Evolutionary conservation across 2,329 filamentous ascomycete genomes (phyloP).

Genomic region (Ceratocystis diversiconidia): DNA sequence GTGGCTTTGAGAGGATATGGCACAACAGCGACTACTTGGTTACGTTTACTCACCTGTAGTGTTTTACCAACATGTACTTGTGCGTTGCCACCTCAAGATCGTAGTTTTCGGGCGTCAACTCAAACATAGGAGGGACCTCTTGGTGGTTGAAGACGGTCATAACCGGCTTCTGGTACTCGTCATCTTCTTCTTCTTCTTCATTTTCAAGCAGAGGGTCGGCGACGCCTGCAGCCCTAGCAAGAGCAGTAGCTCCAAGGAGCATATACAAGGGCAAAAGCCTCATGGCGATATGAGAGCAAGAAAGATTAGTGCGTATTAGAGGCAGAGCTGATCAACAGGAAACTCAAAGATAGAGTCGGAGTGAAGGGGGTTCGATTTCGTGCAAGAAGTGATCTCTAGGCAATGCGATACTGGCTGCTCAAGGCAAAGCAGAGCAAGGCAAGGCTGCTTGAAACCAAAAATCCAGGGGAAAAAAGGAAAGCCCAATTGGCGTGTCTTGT

Average conservation of each 20-base stretch:
- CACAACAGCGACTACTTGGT: no score
- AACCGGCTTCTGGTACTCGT: constrained; percentile 19
- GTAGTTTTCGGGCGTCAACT: constrained; percentile 44
- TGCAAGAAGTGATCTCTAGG: neutral
- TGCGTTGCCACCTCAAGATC: constrained; percentile 40
- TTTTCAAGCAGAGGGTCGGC: constrained; percentile 23
- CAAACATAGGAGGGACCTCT: constrained; percentile 49
- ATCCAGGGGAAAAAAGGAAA: constrained; percentile 5
- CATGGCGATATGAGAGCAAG: constrained; percentile 26
- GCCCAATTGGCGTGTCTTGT: neutral
- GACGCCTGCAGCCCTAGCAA: constrained; percentile 24
- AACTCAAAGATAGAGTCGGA: neutral
- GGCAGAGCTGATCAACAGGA: no score
- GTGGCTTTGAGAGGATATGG: neutral
- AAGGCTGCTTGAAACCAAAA: constrained; percentile 3
- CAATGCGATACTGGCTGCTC: neutral
- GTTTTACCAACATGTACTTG: constrained; percentile 45
- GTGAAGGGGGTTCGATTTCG: neutral
- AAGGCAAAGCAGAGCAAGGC: no score
- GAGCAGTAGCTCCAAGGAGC: constrained; percentile 33
- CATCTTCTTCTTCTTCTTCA: constrained; percentile 24
- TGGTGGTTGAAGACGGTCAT: constrained; percentile 51
- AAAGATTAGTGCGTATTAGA: neutral
- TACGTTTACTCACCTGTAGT: constrained; percentile 45
- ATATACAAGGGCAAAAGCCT: constrained; percentile 32